phyloP scores from a whole-genome alignment of 345 rosid species.

The Eucalyptus polyanthemos region DNA sequence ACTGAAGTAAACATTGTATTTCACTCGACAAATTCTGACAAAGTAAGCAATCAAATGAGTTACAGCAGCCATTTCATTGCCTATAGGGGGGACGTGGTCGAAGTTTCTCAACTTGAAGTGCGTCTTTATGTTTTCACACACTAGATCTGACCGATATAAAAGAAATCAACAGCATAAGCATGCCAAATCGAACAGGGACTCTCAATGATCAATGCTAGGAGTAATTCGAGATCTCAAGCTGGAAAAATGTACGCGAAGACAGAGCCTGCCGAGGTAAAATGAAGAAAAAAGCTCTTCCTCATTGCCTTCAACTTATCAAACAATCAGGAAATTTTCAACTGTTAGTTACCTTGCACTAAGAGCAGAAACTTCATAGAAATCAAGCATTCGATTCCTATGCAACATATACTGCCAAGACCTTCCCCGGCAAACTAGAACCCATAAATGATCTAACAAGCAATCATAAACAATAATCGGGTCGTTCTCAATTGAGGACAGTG shows the following conservation, averaged over 20 bases:
- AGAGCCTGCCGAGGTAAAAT: background rate
- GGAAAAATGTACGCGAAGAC: background rate
- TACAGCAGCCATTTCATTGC: background rate
- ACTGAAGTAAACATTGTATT: background rate
- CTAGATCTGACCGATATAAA: background rate
- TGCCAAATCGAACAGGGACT: background rate
- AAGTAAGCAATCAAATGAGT: background rate
- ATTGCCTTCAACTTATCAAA: background rate
- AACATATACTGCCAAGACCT: background rate
- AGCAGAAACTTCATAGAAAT: background rate
- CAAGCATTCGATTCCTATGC: background rate
- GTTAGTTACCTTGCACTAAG: background rate
- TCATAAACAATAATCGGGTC: background rate
- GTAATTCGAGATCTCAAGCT: background rate
- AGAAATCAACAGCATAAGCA: background rate
- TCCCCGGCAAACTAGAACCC: background rate
- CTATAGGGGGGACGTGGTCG: background rate
- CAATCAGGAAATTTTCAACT: background rate
- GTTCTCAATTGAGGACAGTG: background rate
- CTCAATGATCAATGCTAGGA: background rate
- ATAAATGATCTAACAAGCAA: background rate
- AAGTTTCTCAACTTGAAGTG: background rate
- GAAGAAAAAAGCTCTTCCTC: background rate
- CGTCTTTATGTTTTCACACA: background rate
- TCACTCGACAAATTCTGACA: background rate